A percentile compares a stretch with the other conserved stretches of the same genome.
Conservation (phyloP, 495 filamentous ascomycete species). For the Penicillium crystallinum region DNA sequence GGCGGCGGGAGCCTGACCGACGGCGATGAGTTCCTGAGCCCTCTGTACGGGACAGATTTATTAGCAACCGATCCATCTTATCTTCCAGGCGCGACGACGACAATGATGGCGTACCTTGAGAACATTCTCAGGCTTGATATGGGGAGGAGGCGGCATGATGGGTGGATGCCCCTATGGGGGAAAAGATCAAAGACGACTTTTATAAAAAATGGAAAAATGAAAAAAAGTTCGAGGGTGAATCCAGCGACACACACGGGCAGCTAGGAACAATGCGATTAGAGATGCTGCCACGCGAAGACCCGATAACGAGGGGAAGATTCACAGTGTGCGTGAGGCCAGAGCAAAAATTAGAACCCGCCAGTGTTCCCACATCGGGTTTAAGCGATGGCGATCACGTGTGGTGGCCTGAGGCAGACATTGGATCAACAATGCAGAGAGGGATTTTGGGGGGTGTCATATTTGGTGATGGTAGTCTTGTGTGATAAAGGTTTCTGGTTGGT, state of each 20-base stretch:
- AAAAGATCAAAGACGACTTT: constrained; percentile 1
- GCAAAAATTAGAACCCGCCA: constrained; percentile 30
- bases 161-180: constrained; percentile 36
- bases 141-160: constrained; percentile 90
- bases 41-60: constrained; percentile 46
- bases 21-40: constrained; percentile 96
- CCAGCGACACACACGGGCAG: constrained; percentile 24
- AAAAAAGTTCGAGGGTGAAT: constrained; percentile 1
- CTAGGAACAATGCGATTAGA: constrained; percentile 20
- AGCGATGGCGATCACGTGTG: constrained; percentile 38
- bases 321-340: constrained; percentile 39
- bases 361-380: constrained; percentile 37
- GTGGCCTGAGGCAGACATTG: constrained; percentile 5
- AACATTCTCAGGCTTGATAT: constrained; percentile 98
- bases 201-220: constrained; percentile 1
- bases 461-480: not conserved
- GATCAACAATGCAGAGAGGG: not conserved
- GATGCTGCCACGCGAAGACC: constrained; percentile 43
- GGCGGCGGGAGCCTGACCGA: constrained; percentile 87
- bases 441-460: not conserved
- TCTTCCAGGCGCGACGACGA: constrained; percentile 11
- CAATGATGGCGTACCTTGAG: constrained; percentile 59
- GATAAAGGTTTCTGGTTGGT: not conserved
- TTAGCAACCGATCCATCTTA: constrained; percentile 6
- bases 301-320: constrained; percentile 27